Conservation (phyloP, 352 stramenopile genomes). For the Phytophthora sansomeana region DNA sequence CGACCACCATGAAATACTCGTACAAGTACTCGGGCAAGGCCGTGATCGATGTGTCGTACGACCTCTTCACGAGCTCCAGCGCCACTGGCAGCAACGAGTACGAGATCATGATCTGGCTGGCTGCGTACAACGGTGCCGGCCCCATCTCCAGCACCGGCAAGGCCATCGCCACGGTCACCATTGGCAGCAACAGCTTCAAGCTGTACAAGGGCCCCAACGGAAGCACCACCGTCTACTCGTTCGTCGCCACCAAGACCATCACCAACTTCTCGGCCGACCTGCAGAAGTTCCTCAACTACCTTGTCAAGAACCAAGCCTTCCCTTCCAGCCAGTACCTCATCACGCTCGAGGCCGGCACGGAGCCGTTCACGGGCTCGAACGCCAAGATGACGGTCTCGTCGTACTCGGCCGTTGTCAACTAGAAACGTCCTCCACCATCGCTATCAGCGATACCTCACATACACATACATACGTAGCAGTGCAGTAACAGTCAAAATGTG, state of each 20-base stretch:
- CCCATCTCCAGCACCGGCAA: conserved; percentile 43
- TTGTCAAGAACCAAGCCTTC: conserved; percentile 33
- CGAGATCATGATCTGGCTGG: conserved; percentile 52
- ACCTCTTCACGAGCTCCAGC: conserved; percentile 42
- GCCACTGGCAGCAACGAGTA: conserved; percentile 37
- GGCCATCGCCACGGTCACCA: conserved; percentile 28
- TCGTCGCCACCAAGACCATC: conserved; percentile 34
- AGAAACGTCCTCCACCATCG: conserved; percentile 1
- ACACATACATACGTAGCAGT: conserved; percentile 1
- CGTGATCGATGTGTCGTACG: conserved; percentile 43
- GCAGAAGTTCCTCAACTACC: conserved; percentile 36
- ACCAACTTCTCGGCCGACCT: conserved; percentile 34
- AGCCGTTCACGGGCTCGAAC: conserved; percentile 35
- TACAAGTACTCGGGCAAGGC: conserved; percentile 36
- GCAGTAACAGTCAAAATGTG: conserved; percentile 12
- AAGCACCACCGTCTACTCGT: conserved; percentile 41
- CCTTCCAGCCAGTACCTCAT: conserved; percentile 38
- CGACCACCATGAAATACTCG: conserved; percentile 39
- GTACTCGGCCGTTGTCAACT: conserved; percentile 30
- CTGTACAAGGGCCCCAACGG: conserved; percentile 44
- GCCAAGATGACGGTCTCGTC: conserved; percentile 34
- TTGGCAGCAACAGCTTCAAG: conserved; percentile 32
- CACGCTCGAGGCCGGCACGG: conserved; percentile 38
- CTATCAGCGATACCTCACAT: conserved; percentile 9
- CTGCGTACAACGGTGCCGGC: conserved; percentile 31